Conservation (phyloP, 352 stramenopile genomes). For the Pythium volutum region DNA sequence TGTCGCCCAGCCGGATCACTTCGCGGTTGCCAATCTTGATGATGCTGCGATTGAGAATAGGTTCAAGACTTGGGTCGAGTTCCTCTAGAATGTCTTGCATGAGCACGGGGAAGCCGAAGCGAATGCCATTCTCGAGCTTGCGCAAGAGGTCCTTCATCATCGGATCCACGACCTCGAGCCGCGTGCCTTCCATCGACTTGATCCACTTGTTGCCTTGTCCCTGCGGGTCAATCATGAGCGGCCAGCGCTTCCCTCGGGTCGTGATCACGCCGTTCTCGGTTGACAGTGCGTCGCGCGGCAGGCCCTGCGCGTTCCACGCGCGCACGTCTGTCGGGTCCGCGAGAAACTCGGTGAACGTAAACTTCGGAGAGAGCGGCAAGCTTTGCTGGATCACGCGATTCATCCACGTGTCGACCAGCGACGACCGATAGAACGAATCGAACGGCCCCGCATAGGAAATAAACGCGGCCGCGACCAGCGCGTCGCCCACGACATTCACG, state of each 20-base stretch:
- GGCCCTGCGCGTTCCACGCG: slow-evolving; percentile 93
- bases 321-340: slow-evolving; percentile 92
- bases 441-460: slow-evolving; percentile 96
- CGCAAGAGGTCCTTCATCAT: slow-evolving; percentile 95
- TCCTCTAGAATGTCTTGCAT: slow-evolving; percentile 96
- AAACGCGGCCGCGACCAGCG: slow-evolving; percentile 92
- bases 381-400: slow-evolving; percentile 78
- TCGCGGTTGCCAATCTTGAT: slow-evolving; percentile 94
- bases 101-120: slow-evolving; percentile 91
- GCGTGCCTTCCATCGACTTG: slow-evolving; percentile 89
- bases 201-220: slow-evolving; percentile 97
- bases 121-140: slow-evolving; percentile 93
- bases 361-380: slow-evolving; percentile 84
- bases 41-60: slow-evolving; percentile 93
- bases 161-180: slow-evolving; percentile 91
- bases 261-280: slow-evolving; percentile 97
- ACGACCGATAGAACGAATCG: slow-evolving; percentile 89
- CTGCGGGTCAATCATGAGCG: slow-evolving; percentile 97
- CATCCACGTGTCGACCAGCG: slow-evolving; percentile 88
- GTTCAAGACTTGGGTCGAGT: slow-evolving; percentile 93
- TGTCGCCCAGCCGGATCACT: slow-evolving; percentile 92
- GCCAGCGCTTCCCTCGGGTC: slow-evolving; percentile 91
- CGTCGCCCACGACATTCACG: slow-evolving; percentile 89
- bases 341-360: slow-evolving; percentile 92
- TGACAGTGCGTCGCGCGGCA: slow-evolving; percentile 91